phyloP scores from a whole-genome alignment of 2,329 filamentous ascomycete genomes.

The Alternaria arbusti region DNA sequence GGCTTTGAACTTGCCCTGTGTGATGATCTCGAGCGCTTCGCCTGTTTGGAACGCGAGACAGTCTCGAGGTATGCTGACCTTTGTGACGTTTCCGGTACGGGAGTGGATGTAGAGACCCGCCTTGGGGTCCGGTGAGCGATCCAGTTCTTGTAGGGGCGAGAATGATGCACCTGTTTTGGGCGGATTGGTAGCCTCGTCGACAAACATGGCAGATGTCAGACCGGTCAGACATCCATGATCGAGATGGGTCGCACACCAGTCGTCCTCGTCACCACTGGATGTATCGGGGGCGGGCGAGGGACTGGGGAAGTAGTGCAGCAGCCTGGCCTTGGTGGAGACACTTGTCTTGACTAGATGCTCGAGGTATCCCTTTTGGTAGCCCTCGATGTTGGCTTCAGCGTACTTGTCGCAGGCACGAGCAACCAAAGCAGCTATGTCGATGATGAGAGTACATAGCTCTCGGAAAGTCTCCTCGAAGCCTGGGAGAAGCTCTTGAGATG shows the following conservation, averaged over 20 bases:
- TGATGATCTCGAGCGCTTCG: slow-evolving; percentile 89
- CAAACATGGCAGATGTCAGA: slow-evolving; percentile 93
- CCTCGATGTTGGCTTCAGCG: slow-evolving; percentile 77
- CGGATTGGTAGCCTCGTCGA: slow-evolving; percentile 71
- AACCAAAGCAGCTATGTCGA: slow-evolving; percentile 87
- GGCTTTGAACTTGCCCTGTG: slow-evolving; percentile 86
- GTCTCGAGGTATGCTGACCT: slow-evolving; percentile 88
- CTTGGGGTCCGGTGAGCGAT: slow-evolving; percentile 77
- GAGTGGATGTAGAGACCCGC: slow-evolving; percentile 95
- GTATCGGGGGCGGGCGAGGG: slow-evolving; percentile 29
- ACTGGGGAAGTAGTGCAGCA: slow-evolving; percentile 89
- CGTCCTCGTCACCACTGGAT: slow-evolving; percentile 67
- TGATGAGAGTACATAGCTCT: slow-evolving; percentile 80
- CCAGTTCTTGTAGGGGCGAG: slow-evolving; percentile 71
- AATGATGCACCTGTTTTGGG: slow-evolving; percentile 42
- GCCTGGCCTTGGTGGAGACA: slow-evolving; percentile 85
- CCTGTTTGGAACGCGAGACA: slow-evolving; percentile 97
- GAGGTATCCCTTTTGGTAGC: slow-evolving; percentile 78
- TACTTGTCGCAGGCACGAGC: slow-evolving; percentile 89
- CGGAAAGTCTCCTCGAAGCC: slow-evolving; percentile 78
- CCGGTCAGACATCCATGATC: slow-evolving; percentile 95
- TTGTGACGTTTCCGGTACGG: slow-evolving; percentile 79
- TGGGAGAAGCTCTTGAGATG: slow-evolving; percentile 69
- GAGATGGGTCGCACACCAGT: slow-evolving; percentile 92
- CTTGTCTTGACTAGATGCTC: slow-evolving; percentile 86